phyloP scores from a whole-genome alignment of 768 basidiomycete genomes.

The Naganishia onofrii region DNA sequence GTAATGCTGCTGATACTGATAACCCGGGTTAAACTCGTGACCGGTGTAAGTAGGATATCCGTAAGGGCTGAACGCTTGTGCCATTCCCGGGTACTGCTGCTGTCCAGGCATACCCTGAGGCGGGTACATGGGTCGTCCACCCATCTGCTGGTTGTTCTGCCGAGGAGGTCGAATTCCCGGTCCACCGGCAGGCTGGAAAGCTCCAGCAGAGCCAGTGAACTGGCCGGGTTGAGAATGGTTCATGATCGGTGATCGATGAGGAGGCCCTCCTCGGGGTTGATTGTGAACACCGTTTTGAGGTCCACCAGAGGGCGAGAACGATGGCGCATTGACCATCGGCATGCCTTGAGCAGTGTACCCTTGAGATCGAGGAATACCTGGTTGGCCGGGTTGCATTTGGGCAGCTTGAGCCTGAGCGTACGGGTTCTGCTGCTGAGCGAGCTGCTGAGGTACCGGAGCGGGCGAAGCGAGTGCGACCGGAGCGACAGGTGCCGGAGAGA shows the following conservation, averaged over 20 bases:
- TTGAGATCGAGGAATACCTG: constrained; percentile 18
- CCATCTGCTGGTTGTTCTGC: constrained; percentile 1
- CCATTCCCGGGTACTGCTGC: constrained; percentile 5
- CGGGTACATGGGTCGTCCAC: not conserved
- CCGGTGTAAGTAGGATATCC: not conserved
- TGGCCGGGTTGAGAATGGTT: constrained; percentile 34
- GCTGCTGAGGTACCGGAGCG: constrained; percentile 47
- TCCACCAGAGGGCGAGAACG: not conserved
- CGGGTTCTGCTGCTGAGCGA: constrained; percentile 43
- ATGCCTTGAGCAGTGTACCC: constrained; percentile 31
- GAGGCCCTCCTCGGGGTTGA: not conserved
- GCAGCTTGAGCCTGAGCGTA: constrained; percentile 48
- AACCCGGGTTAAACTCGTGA: constrained; percentile 2
- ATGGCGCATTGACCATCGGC: constrained; percentile 14
- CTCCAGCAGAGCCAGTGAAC: constrained; percentile 33
- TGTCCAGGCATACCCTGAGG: constrained; percentile 6
- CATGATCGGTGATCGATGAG: constrained; percentile 35
- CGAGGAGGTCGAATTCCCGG: constrained; percentile 13
- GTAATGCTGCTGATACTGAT: constrained; percentile 2
- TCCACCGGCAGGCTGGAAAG: constrained; percentile 4
- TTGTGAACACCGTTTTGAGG: not conserved
- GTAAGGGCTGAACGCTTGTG: constrained; percentile 11
- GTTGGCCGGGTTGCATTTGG: not conserved
- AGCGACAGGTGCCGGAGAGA: constrained; percentile 63
- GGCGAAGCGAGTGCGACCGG: constrained; percentile 60